Conservation (phyloP, 768 basidiomycete genomes). For the Neoboletus subvelutipes region DNA sequence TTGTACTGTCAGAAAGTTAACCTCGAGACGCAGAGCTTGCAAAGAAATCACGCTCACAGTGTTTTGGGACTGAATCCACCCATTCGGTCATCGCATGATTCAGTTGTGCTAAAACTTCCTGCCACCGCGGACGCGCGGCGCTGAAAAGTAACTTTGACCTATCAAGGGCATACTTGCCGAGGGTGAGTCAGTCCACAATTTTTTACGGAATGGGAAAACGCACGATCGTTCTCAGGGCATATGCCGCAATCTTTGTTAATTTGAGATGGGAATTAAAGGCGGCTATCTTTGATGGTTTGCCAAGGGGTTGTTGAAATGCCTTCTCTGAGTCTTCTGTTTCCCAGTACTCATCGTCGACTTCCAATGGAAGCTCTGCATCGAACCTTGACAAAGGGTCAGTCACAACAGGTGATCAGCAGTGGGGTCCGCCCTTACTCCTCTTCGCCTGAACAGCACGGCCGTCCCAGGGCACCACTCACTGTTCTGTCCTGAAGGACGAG, state of each 20-base stretch:
- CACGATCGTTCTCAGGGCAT: constrained; percentile 68
- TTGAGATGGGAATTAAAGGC: constrained; percentile 66
- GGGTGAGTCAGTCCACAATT: not conserved
- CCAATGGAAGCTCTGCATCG: constrained; percentile 77
- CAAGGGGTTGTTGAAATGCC: constrained; percentile 67
- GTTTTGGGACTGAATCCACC: constrained; percentile 65
- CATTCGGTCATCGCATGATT: constrained; percentile 72
- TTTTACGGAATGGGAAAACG: constrained; percentile 20
- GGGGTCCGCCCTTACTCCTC: constrained; percentile 57
- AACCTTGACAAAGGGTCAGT: constrained; percentile 50
- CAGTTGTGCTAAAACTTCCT: constrained; percentile 62
- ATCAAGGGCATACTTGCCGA: constrained; percentile 63
- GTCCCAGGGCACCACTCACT: constrained; percentile 51
- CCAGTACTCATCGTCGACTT: constrained; percentile 86
- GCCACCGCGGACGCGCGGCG: constrained; percentile 51
- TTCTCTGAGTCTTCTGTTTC: constrained; percentile 45
- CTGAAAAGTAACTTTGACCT: constrained; percentile 57
- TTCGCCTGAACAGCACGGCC: constrained; percentile 55
- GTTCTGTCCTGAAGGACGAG: constrained; percentile 61
- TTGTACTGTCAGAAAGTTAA: constrained; percentile 38
- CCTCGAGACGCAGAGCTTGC: not conserved
- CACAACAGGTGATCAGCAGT: not conserved
- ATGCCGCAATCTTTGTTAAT: constrained; percentile 67
- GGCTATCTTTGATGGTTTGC: constrained; percentile 54
- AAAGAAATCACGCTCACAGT: constrained; percentile 45